A percentile compares a stretch with the other conserved stretches of the same genome.
Evolutionary conservation across 1,284 basidiomycete genomes (phyloP).

Genomic region (Pseudomicrostroma phylloplanum): DNA sequence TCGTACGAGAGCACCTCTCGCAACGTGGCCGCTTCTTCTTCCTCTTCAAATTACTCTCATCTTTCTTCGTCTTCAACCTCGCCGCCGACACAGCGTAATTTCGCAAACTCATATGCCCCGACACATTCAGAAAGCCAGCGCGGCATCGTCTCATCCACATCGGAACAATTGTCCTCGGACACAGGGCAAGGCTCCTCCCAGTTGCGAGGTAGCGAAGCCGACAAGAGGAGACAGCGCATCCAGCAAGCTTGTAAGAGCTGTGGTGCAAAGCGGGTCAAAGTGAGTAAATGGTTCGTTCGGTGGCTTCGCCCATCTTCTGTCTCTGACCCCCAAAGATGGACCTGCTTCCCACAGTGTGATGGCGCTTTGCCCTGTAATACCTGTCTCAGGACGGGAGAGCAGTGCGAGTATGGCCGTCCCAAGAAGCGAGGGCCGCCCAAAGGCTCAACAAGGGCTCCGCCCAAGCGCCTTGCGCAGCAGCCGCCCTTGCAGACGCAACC

Average conservation of each 20-base stretch:
- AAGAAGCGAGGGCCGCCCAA: conserved; percentile 40
- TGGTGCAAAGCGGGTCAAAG: conserved; percentile 32
- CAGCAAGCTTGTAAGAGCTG: conserved; percentile 38
- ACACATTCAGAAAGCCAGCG: no score
- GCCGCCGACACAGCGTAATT: no score
- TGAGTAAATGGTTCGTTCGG: not conserved
- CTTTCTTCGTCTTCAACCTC: no score
- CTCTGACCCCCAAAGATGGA: not conserved
- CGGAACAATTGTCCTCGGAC: not conserved
- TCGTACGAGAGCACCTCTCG: no score
- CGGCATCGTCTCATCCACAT: not conserved
- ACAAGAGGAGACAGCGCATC: conserved; percentile 27
- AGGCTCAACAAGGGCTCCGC: conserved; percentile 29
- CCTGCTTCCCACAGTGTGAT: conserved; percentile 20
- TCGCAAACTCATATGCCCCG: no score
- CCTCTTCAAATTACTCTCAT: no score
- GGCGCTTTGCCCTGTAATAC: conserved; percentile 30
- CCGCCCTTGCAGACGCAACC: not conserved
- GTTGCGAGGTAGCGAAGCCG: not conserved
- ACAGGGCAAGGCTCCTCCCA: not conserved
- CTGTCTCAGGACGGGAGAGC: conserved; percentile 27
- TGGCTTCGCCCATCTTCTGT: not conserved
- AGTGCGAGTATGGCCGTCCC: conserved; percentile 33
- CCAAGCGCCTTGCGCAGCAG: conserved; percentile 13
- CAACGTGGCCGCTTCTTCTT: no score